phyloP scores from a whole-genome alignment of 306 rosid species.

The Medicago arabica region DNA sequence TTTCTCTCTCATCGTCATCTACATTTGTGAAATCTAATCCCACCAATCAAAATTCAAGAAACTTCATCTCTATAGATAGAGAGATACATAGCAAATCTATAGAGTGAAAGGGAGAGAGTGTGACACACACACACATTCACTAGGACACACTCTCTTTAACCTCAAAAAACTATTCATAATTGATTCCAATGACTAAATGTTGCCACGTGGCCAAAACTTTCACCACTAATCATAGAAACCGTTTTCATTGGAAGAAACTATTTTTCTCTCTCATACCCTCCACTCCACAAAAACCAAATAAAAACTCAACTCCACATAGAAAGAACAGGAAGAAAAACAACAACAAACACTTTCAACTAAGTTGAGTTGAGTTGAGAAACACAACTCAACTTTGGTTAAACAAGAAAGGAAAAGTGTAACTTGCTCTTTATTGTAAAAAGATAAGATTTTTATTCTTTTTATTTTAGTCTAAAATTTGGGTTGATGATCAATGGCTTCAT shows the following conservation, averaged over 20 bases:
- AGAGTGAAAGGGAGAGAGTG: neutral
- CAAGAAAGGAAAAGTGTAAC: neutral
- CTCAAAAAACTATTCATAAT: constrained; percentile 4
- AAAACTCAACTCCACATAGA: constrained; percentile 30
- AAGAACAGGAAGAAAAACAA: neutral
- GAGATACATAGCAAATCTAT: constrained; percentile 26
- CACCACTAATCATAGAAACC: constrained; percentile 59
- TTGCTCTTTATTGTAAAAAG: constrained; percentile 6
- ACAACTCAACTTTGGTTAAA: constrained; percentile 9
- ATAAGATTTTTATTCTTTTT: constrained; percentile 38
- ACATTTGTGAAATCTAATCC: constrained; percentile 58
- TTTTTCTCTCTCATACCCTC: constrained; percentile 13
- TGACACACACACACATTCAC: neutral
- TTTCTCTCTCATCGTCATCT: constrained; percentile 35
- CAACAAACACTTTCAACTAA: constrained; percentile 35
- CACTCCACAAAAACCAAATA: constrained; percentile 43
- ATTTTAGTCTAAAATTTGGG: constrained; percentile 4
- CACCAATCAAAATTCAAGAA: constrained; percentile 72
- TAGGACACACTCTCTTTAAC: constrained; percentile 2
- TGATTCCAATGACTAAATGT: constrained; percentile 19
- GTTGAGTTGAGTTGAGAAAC: constrained; percentile 9
- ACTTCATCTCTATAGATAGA: constrained; percentile 60
- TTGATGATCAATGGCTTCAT: constrained; percentile 73
- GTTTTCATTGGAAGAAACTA: constrained; percentile 17
- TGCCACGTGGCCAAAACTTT: constrained; percentile 60